Evolutionary conservation across 2,329 filamentous ascomycete species (phyloP), one percentile per base, ranked within the genome.

Genomic region (Trichoderma sp.): DNA sequence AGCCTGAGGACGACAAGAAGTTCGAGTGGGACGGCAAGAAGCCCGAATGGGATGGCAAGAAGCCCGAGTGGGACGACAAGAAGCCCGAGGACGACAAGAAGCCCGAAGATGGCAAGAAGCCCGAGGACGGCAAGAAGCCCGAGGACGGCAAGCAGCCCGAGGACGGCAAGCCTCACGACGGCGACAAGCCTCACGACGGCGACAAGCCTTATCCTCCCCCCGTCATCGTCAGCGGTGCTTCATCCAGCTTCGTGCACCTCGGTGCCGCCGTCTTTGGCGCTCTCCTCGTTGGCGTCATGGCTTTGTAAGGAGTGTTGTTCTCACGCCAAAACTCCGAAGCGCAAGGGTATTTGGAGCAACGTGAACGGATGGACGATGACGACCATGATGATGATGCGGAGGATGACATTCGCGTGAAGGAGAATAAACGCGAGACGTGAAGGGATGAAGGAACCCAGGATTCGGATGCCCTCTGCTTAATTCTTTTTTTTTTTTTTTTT

Each of bases 261-360:
- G 71, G 72, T 19, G 70, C 72, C 22, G 72, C 76, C 61, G 71
- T 76, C 58, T 72, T 74, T 37, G 73, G 71, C 7, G 73, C 72
- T 56, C 75, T 73, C 45, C 72, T 73, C 48, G 68, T 76, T 50
- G 74, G 73, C 54, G 69, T 74, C 67, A 37, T 78, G 29, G 74
- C 74, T 39, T 70, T 79, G 73, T 79, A 76, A 76, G 65, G 59
- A 22, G 17, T 9, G 5, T 17, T 15, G 2, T 27, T 12, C 27
- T 34, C 5, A 7, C 2, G 6, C 9, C 2, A 19, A n/a, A 5
- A 27, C 7, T 57, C 32, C n/a, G n/a, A n/a, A n/a, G n/a, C n/a
- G n/a, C n/a, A 32, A 27, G 12, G 17, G 34, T 17, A 57, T 52
- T 35, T 35, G 34, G n/a, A n/a, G n/a, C n/a, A 29, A 29, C 29